Evolutionary conservation across 2,329 filamentous ascomycete species (phyloP).

Genomic region (Paradendryphiella salina): DNA sequence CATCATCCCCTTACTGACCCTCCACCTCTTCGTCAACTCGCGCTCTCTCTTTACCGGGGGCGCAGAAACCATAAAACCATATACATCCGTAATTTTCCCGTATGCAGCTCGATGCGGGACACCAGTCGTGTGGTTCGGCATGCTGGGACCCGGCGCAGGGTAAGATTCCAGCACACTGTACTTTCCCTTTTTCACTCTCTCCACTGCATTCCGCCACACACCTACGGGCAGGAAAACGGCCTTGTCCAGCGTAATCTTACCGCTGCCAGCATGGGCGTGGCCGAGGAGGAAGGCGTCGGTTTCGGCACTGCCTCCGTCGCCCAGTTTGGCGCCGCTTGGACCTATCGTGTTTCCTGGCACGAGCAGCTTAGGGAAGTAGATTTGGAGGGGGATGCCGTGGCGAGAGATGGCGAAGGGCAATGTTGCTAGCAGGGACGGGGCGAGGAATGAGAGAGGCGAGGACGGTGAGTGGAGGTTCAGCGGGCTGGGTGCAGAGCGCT

Average conservation of each 20-base stretch:
- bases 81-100: constrained; percentile 24
- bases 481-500: constrained; percentile 20
- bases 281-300: constrained; percentile 41
- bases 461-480: constrained; percentile 4
- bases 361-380: constrained; percentile 34
- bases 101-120: constrained; percentile 24
- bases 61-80: constrained; percentile 18
- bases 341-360: constrained; percentile 15
- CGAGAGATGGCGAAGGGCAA: constrained; percentile 15
- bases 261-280: constrained; percentile 13
- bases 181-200: constrained; percentile 14
- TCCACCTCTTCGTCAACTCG: constrained; percentile 40
- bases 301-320: constrained; percentile 8
- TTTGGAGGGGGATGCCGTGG: constrained; percentile 29
- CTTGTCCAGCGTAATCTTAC: constrained; percentile 18
- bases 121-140: not conserved
- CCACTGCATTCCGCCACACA: constrained; percentile 24
- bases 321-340: constrained; percentile 8
- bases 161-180: constrained; percentile 34
- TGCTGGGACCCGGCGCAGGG: not conserved
- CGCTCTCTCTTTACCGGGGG: constrained; percentile 22
- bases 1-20: constrained; percentile 26
- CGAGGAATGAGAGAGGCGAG: constrained; percentile 14
- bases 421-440: constrained; percentile 16
- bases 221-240: constrained; percentile 33